These are phyloP conservation scores for Zasmidium angulare DNA, from an alignment of 2,329 filamentous ascomycete species.

Conservation along the genomic window DNA sequence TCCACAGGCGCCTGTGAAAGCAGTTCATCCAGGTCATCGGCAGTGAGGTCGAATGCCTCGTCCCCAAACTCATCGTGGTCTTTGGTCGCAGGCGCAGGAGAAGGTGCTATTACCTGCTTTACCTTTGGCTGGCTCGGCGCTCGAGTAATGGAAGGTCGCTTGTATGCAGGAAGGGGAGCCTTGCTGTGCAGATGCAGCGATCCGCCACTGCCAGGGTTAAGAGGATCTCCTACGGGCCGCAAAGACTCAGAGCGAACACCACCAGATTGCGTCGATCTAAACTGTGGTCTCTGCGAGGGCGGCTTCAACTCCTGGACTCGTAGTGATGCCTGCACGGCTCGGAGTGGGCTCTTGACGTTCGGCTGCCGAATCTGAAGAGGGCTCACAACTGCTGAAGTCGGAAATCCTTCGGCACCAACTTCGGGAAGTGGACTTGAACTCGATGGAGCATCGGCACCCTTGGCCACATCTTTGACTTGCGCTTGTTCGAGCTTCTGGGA, in stretches of 20 bases:
- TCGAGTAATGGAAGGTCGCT: constrained; percentile 30
- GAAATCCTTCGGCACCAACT: constrained; percentile 18
- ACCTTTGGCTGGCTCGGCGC: constrained; percentile 22
- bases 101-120: constrained; percentile 9
- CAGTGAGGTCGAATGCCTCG: constrained; percentile 50
- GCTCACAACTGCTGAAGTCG: constrained; percentile 14
- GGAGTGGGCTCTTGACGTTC: constrained; percentile 10
- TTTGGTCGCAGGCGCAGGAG: constrained; percentile 16
- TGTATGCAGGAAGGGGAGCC: constrained; percentile 34
- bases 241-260: constrained; percentile 15
- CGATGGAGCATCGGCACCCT: constrained; percentile 37
- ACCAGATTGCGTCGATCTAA: constrained; percentile 19
- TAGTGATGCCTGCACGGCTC: background rate
- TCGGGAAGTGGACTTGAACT: constrained; percentile 51
- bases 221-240: constrained; percentile 17
- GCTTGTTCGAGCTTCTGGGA: constrained; percentile 32
- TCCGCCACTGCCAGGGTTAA: constrained; percentile 22
- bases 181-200: constrained; percentile 33
- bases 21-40: constrained; percentile 59
- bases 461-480: constrained; percentile 9
- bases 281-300: constrained; percentile 9
- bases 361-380: constrained; percentile 21
- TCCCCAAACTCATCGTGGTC: constrained; percentile 47
- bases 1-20: constrained; percentile 42
- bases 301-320: constrained; percentile 2